Evolutionary conservation across 306 rosid species (phyloP), one percentile per base, ranked within the genome.

Genomic region (Malus asiatica): DNA sequence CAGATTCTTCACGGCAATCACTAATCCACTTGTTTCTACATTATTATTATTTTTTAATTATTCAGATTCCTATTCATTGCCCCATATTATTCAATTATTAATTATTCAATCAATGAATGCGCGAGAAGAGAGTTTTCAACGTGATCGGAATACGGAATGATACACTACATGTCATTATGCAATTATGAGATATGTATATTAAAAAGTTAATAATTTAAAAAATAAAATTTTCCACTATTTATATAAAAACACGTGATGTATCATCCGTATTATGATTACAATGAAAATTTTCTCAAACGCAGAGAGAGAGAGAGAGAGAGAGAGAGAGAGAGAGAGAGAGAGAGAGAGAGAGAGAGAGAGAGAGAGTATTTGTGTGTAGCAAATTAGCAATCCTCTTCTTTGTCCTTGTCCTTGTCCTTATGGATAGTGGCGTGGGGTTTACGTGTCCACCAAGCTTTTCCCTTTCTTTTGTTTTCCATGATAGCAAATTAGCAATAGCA

Each of bases 371-470:
- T 8, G 22, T 18, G 13, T 57, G 27, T n/a, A 8, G 25, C 63
- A 58, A 58, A 58, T 58, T 58, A n/a, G 14, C 62, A 58, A 58
- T 22, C 11, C 30, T 27, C 13, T 19, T 8, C 62, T 1, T 58
- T n/a, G 14, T 19, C 5, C n/a, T 53, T n/a, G 14, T 19, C 5
- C n/a, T 53, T 53, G 63, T 58, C 55, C 19, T 48, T 2, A 15
- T 14, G 53, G 52, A 3, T 20, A 12, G 27, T 8, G 61, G 32
- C 7, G 68, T 63, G 33, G 85, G 86, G 65, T 73, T 82, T 62
- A 63, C 80, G 80, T 82, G 77, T 82, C 60, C 16, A 46, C 70
- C 35, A 59, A 77, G 75, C 82, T 69, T 78, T 69, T 63, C 40
- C 4, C 15, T 63, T 44, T 27, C 30, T 25, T 19, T 57, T 74